A percentile compares a stretch with the other conserved stretches of the same genome.
Conservation (phyloP, 495 filamentous ascomycete species). For the Apiosordaria backusii region DNA sequence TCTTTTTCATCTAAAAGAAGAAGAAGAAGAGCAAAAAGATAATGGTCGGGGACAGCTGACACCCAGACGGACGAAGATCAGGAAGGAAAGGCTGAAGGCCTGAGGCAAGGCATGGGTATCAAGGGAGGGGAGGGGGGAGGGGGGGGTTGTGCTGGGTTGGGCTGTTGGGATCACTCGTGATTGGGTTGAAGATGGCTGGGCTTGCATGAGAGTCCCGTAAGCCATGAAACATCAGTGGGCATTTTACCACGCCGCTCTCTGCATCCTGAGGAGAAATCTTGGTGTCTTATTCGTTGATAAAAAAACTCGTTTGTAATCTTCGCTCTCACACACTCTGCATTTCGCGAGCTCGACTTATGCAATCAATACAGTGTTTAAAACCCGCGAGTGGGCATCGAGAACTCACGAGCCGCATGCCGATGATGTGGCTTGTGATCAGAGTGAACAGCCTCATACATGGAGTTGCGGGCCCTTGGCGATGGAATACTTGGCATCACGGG, state of each 20-base stretch:
- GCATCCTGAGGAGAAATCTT: neutral
- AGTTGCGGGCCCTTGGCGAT: neutral
- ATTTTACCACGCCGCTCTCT: neutral
- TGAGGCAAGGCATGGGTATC: neutral
- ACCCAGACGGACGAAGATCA: neutral
- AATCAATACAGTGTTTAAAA: neutral
- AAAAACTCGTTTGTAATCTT: neutral
- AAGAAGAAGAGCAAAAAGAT: neutral
- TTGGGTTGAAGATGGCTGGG: conserved; percentile 10
- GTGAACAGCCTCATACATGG: neutral
- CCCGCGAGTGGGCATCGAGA: neutral
- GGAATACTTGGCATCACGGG: neutral
- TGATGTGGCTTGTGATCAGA: neutral
- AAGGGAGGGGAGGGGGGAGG: neutral
- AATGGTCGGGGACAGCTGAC: neutral
- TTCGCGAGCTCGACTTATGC: neutral
- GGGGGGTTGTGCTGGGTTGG: neutral
- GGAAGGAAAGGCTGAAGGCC: conserved; percentile 6
- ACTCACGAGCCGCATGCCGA: neutral
- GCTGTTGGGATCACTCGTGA: neutral
- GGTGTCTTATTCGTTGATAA: neutral
- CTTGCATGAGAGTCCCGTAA: conserved; percentile 2
- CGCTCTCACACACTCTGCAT: neutral
- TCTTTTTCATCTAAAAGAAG: neutral
- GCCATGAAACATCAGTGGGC: conserved; percentile 7